Conservation (phyloP, 768 basidiomycete genomes). For the Leccinellum rugosiceps region DNA sequence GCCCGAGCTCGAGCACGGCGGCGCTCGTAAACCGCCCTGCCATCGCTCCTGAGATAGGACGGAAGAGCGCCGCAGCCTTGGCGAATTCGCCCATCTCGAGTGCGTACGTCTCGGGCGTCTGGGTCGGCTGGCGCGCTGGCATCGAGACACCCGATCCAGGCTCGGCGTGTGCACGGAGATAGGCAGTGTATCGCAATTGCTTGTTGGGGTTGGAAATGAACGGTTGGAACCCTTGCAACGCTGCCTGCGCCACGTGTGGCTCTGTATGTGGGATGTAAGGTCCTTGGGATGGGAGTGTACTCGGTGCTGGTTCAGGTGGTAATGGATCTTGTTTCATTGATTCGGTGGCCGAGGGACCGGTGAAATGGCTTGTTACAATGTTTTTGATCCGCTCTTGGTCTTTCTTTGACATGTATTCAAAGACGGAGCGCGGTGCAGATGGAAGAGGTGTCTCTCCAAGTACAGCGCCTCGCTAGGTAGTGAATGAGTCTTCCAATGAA, state of each 20-base stretch:
- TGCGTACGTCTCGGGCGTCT: slow-evolving; percentile 66
- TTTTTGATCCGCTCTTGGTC: slow-evolving; percentile 81
- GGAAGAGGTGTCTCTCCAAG: slow-evolving; percentile 80
- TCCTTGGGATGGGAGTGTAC: slow-evolving; percentile 22
- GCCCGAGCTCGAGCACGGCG: slow-evolving; percentile 62
- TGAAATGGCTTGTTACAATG: slow-evolving; percentile 38
- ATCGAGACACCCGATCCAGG: slow-evolving; percentile 41
- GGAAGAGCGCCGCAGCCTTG: slow-evolving; percentile 85
- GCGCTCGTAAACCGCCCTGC: slow-evolving; percentile 90
- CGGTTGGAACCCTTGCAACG: slow-evolving; percentile 86
- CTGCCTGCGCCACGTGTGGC: slow-evolving; percentile 80
- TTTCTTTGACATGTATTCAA: slow-evolving; percentile 91
- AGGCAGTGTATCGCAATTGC: slow-evolving; percentile 82
- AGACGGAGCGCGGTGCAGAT: slow-evolving; percentile 75
- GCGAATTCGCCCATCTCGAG: slow-evolving; percentile 85
- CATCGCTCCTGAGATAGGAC: slow-evolving; percentile 90
- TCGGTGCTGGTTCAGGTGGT: slow-evolving; percentile 15
- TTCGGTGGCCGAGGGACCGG: slow-evolving; percentile 28
- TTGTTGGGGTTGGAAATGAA: slow-evolving; percentile 74
- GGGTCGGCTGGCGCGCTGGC: slow-evolving; percentile 51
- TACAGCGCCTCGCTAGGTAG: slow-evolving; percentile 66
- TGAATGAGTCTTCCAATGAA: slow-evolving; percentile 5
- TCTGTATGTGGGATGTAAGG: slow-evolving; percentile 59
- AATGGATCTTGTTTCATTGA: slow-evolving; percentile 15
- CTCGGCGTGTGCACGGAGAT: slow-evolving; percentile 71